Percentiles rank a stretch among this genome's conserved stretches.
Conservation (phyloP, 371 early-diverging fungal species). For the Haplosporangium sp. region DNA sequence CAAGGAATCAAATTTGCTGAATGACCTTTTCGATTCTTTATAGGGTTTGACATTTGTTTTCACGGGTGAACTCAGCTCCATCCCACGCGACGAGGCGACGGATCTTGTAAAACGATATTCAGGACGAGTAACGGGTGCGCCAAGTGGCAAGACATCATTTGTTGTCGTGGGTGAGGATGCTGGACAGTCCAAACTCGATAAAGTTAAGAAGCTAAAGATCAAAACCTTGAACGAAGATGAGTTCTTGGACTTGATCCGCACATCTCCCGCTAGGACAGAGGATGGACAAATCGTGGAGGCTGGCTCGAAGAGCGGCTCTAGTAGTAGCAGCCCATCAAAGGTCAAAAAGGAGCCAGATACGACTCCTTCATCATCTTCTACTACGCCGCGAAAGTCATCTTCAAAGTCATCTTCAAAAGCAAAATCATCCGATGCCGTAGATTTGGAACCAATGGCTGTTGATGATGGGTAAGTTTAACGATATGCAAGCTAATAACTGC, state of each 20-base stretch:
- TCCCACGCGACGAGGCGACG: slow-evolving; percentile 80
- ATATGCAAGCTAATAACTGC: too few relatives aligned
- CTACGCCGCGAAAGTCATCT: slow-evolving; percentile 3
- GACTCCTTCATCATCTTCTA: slow-evolving; percentile 19
- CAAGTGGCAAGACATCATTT: slow-evolving; percentile 93
- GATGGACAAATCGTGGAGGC: slow-evolving; percentile 30
- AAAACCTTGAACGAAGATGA: slow-evolving; percentile 90
- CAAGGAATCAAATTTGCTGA: background rate
- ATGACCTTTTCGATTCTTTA: background rate
- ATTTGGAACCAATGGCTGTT: too few relatives aligned
- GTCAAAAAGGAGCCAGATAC: slow-evolving; percentile 26
- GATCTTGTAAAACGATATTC: slow-evolving; percentile 93
- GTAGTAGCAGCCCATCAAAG: slow-evolving; percentile 7
- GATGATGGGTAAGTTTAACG: too few relatives aligned
- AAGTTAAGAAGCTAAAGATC: slow-evolving; percentile 81
- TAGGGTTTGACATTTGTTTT: slow-evolving; percentile 91
- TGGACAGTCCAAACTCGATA: slow-evolving; percentile 91
- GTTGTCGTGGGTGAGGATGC: slow-evolving; percentile 94
- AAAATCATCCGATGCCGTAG: background rate
- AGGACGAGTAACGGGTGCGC: slow-evolving; percentile 85
- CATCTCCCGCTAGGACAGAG: slow-evolving; percentile 55
- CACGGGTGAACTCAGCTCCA: slow-evolving; percentile 87
- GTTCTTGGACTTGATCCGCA: slow-evolving; percentile 85
- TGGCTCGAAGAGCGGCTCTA: slow-evolving; percentile 25
- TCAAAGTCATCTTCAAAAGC: background rate